phyloP scores from a whole-genome alignment of 345 rosid genomes.

The Arabis hirsuta region DNA sequence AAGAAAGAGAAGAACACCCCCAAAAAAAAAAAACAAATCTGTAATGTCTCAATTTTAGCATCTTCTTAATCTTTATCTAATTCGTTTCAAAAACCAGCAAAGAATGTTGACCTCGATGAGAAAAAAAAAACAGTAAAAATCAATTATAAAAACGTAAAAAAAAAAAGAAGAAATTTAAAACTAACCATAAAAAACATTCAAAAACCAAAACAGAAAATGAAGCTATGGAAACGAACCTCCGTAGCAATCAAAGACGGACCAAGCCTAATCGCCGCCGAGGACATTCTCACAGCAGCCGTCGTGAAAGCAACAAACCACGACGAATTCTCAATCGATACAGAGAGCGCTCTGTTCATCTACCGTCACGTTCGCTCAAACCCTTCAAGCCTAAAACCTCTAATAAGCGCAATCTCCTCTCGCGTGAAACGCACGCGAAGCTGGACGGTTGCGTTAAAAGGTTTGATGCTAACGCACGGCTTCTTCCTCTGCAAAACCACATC shows the following conservation, averaged over 20 bases:
- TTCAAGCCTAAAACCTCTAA: slow-evolving; percentile 53
- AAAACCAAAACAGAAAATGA: slow-evolving; percentile 40
- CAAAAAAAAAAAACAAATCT: neutral
- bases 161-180: slow-evolving; percentile 1
- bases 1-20: slow-evolving; percentile 2
- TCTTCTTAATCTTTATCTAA: neutral
- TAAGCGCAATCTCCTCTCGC: slow-evolving; percentile 55
- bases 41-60: slow-evolving; percentile 35
- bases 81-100: slow-evolving; percentile 1
- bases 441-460: slow-evolving; percentile 76
- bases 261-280: slow-evolving; percentile 54
- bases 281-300: slow-evolving; percentile 63
- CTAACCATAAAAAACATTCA: neutral
- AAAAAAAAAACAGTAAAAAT: neutral
- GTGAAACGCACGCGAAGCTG: slow-evolving; percentile 67
- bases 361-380: slow-evolving; percentile 64
- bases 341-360: slow-evolving; percentile 58
- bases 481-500: slow-evolving; percentile 59
- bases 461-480: slow-evolving; percentile 79
- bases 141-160: neutral
- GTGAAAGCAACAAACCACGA: slow-evolving; percentile 83
- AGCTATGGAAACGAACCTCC: slow-evolving; percentile 64
- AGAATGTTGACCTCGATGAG: neutral
- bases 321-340: slow-evolving; percentile 60
- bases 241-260: slow-evolving; percentile 71